These are phyloP conservation scores for Botrytis hyacinthi DNA, from an alignment of 2,329 filamentous ascomycete species.

Conservation along the genomic window DNA sequence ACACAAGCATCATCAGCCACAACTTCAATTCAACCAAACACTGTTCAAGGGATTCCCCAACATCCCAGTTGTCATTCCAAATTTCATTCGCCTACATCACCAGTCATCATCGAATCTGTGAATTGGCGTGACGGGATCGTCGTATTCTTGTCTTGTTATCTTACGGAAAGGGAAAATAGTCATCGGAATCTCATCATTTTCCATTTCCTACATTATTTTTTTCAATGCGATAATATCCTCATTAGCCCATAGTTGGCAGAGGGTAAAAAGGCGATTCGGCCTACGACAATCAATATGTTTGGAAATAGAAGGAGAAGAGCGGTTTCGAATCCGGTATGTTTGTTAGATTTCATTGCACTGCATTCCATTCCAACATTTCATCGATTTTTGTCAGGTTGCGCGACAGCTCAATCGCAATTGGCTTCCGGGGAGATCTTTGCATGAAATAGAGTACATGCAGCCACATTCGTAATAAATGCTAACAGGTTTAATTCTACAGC, in stretches of 20 bases:
- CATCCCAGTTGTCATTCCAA: constrained; percentile 20
- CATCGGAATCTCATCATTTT: neutral
- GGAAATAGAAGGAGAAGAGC: constrained; percentile 41
- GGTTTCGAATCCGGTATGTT: constrained; percentile 44
- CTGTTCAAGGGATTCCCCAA: neutral
- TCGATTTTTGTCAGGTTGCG: neutral
- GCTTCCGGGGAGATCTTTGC: neutral
- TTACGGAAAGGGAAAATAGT: neutral
- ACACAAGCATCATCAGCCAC: constrained; percentile 11
- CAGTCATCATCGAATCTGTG: constrained; percentile 20
- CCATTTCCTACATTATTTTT: constrained; percentile 19
- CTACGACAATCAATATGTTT: constrained; percentile 36
- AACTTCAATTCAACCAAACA: neutral
- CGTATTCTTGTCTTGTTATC: neutral
- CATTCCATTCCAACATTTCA: constrained; percentile 15
- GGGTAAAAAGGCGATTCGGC: constrained; percentile 28
- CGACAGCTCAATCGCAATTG: constrained; percentile 15
- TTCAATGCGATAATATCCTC: constrained; percentile 37
- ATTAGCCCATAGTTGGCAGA: constrained; percentile 39
- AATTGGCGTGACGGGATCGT: neutral
- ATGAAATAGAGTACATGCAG: constrained; percentile 1
- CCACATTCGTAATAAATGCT: constrained; percentile 27
- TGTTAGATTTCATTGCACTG: constrained; percentile 25
- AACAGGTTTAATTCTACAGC: constrained; percentile 45
- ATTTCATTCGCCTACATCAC: constrained; percentile 22